These are phyloP conservation scores for Carex cristatella DNA, from an alignment of 176 grass and related monocot species.

Conservation along the genomic window DNA sequence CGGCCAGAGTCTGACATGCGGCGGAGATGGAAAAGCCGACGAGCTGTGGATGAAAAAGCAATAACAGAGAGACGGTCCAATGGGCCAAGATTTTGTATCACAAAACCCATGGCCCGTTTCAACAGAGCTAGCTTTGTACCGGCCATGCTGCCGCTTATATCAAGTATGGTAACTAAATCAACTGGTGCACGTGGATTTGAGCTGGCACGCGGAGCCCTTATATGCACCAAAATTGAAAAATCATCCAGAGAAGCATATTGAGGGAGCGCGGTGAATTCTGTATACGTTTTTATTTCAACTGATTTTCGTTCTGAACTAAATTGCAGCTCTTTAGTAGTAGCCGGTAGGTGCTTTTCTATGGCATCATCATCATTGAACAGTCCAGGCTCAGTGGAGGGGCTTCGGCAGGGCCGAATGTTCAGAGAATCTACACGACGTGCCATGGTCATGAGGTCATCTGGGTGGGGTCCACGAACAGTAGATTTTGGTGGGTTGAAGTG, in stretches of 20 bases:
- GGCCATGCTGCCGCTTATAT: conserved; percentile 92
- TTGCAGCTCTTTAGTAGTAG: conserved; percentile 25
- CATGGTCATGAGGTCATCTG: conserved; percentile 40
- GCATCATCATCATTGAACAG: conserved; percentile 85
- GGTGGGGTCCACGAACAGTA: conserved; percentile 30
- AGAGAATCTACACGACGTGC: conserved; percentile 36
- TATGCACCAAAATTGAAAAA: conserved; percentile 74
- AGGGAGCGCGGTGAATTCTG: conserved; percentile 55
- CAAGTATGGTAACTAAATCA: conserved; percentile 86
- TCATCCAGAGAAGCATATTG: conserved; percentile 36
- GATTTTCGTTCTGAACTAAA: conserved; percentile 31
- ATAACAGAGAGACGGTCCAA: conserved; percentile 87
- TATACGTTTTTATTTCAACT: conserved; percentile 58
- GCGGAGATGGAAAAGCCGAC: conserved; percentile 61
- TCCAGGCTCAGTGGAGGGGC: conserved; percentile 44
- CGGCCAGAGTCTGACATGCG: conserved; percentile 73
- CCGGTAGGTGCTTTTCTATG: conserved; percentile 29
- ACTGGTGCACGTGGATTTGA: conserved; percentile 58
- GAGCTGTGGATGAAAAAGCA: conserved; percentile 76
- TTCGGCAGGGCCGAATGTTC: conserved; percentile 26
- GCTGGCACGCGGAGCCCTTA: conserved; percentile 55
- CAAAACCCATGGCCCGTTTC: conserved; percentile 92
- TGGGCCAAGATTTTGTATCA: conserved; percentile 84
- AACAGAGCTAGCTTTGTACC: conserved; percentile 81
- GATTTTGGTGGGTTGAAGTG: conserved; percentile 36